phyloP scores from a whole-genome alignment of 1,139 yeast species.

The Nakaseomyces bracarensis region DNA sequence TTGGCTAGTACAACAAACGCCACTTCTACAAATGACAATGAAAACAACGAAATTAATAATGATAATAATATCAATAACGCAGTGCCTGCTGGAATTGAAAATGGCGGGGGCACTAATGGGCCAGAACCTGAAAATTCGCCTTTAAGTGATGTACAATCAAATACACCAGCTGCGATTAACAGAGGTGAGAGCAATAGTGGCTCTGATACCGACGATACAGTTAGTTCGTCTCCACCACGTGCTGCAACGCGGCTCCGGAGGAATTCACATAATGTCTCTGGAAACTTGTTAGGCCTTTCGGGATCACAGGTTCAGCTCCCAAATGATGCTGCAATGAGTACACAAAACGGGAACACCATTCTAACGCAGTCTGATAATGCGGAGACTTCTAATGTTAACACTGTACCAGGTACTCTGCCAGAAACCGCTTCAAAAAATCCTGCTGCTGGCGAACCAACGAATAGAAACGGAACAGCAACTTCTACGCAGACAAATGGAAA shows the following conservation, averaged over 20 bases:
- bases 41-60: background rate
- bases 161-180: background rate
- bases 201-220: conserved; percentile 21
- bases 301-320: conserved; percentile 1
- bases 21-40: background rate
- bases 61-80: background rate
- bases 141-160: background rate
- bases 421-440: too few relatives aligned
- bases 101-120: background rate
- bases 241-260: background rate
- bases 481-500: too few relatives aligned
- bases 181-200: background rate
- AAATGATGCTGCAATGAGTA: background rate
- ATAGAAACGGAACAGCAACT: too few relatives aligned
- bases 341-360: conserved; percentile 1
- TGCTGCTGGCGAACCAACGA: too few relatives aligned
- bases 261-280: background rate
- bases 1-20: background rate
- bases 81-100: background rate
- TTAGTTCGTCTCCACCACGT: conserved; percentile 20
- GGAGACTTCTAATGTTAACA: too few relatives aligned
- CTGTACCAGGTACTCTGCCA: too few relatives aligned
- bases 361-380: too few relatives aligned
- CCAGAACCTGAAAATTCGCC: background rate
- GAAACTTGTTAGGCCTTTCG: background rate